Percentiles rank a stretch among this genome's conserved stretches.
Evolutionary conservation across 1,284 basidiomycete species (phyloP).

Genomic region (Rhodotorula glutinis): DNA sequence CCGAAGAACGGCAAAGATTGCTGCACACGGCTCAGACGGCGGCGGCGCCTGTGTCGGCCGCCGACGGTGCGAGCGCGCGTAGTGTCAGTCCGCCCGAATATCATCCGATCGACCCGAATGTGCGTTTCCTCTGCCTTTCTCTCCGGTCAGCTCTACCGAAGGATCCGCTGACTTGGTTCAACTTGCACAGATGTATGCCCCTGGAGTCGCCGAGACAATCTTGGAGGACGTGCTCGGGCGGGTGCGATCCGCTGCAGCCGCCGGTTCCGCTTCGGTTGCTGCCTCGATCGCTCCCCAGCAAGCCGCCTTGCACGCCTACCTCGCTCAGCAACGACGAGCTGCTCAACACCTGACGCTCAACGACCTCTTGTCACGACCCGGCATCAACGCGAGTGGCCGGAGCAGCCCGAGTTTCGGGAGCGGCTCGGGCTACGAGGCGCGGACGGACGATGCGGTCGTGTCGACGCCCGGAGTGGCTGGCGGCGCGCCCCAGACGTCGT

Average conservation of each 20-base stretch:
- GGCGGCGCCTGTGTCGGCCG: background rate
- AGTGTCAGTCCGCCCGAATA: slow-evolving; percentile 40
- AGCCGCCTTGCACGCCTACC: slow-evolving; percentile 8
- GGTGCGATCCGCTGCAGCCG: background rate
- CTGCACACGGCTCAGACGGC: background rate
- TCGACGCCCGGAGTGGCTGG: background rate
- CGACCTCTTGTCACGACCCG: background rate
- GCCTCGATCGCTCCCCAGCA: slow-evolving; percentile 5
- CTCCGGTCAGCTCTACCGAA: too few relatives aligned
- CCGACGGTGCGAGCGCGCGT: slow-evolving; percentile 2
- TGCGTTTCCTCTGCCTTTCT: slow-evolving; percentile 23
- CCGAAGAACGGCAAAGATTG: too few relatives aligned
- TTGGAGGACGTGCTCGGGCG: slow-evolving; percentile 35
- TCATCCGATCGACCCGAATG: slow-evolving; percentile 41
- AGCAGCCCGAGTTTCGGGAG: background rate
- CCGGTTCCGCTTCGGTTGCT: background rate
- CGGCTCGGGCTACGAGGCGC: slow-evolving; percentile 11
- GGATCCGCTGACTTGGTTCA: fast-evolving
- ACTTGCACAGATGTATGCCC: slow-evolving; percentile 35
- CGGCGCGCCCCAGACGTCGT: background rate
- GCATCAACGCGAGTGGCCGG: background rate
- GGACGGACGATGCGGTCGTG: slow-evolving; percentile 1
- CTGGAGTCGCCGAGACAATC: slow-evolving; percentile 41
- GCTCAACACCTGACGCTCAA: background rate
- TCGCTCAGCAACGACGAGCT: slow-evolving; percentile 2